Percentiles rank a stretch among this genome's conserved stretches.
phyloP scores from a whole-genome alignment of 345 rosid species.

The Salix koriyanagi region DNA sequence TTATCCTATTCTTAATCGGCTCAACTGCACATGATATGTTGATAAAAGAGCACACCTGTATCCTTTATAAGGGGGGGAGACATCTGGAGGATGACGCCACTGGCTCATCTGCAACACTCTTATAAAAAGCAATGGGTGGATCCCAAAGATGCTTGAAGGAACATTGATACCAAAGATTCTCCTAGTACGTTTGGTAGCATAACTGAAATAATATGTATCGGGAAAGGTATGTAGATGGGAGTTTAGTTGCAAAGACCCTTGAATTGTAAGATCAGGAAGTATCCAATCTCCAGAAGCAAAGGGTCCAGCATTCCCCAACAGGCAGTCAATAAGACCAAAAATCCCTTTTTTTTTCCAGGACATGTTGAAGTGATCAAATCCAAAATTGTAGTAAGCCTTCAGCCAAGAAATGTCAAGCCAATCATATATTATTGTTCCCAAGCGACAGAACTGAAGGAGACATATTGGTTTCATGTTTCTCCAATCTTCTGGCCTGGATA shows the following conservation, averaged over 20 bases:
- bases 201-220: slow-evolving; percentile 82
- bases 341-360: slow-evolving; percentile 71
- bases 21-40: neutral
- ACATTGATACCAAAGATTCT: slow-evolving; percentile 60
- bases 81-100: slow-evolving; percentile 66
- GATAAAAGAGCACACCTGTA: slow-evolving; percentile 48
- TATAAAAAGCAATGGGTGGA: slow-evolving; percentile 79
- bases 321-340: slow-evolving; percentile 59
- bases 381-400: slow-evolving; percentile 81
- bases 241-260: slow-evolving; percentile 67
- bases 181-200: slow-evolving; percentile 77
- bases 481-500: slow-evolving; percentile 79
- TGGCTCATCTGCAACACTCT: slow-evolving; percentile 84
- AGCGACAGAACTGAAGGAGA: slow-evolving; percentile 73
- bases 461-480: slow-evolving; percentile 60
- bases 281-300: slow-evolving; percentile 87
- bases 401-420: slow-evolving; percentile 91
- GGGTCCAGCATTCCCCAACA: slow-evolving; percentile 79
- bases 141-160: slow-evolving; percentile 68
- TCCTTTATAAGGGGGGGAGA: slow-evolving; percentile 79
- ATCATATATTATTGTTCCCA: slow-evolving; percentile 81
- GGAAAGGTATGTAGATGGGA: slow-evolving; percentile 60
- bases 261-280: slow-evolving; percentile 88
- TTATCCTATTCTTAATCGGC: neutral
- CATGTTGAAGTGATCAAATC: slow-evolving; percentile 87